Evolutionary conservation across 2,329 filamentous ascomycete genomes (phyloP).

Genomic region (Eutypa lata): DNA sequence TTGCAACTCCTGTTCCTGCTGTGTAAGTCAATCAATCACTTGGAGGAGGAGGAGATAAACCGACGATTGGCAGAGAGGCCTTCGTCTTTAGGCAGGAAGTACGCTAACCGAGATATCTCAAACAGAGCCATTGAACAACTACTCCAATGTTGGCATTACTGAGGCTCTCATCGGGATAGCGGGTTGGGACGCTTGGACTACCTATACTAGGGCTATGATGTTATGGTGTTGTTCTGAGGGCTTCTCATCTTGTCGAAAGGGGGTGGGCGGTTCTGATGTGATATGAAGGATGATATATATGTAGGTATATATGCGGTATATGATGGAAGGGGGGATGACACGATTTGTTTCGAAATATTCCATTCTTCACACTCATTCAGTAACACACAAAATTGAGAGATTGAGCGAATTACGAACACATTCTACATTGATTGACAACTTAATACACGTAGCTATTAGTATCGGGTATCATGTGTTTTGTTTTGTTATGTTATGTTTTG

Average conservation of each 20-base stretch:
- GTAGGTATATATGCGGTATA: not conserved
- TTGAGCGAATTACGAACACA: not conserved
- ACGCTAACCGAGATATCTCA: not conserved
- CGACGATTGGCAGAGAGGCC: no score
- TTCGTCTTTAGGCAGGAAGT: constrained; percentile 6
- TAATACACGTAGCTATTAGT: no score
- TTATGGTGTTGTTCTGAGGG: not conserved
- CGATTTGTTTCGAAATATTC: no score
- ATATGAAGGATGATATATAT: not conserved
- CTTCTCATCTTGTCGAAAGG: no score
- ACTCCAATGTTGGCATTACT: no score
- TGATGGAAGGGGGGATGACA: no score
- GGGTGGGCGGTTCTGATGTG: not conserved
- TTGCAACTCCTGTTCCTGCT: constrained; percentile 25
- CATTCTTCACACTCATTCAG: not conserved
- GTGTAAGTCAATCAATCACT: constrained; percentile 11
- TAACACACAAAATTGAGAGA: not conserved
- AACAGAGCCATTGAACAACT: no score
- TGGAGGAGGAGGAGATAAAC: constrained; percentile 6
- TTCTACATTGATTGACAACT: not conserved
- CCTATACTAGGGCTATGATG: not conserved
- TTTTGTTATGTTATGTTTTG: no score
- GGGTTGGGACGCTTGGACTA: no score
- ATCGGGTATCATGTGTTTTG: not conserved
- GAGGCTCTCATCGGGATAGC: no score